These are phyloP conservation scores for Escallonia herrerae DNA, from an alignment of 129 eudicot species.

Conservation along the genomic window DNA sequence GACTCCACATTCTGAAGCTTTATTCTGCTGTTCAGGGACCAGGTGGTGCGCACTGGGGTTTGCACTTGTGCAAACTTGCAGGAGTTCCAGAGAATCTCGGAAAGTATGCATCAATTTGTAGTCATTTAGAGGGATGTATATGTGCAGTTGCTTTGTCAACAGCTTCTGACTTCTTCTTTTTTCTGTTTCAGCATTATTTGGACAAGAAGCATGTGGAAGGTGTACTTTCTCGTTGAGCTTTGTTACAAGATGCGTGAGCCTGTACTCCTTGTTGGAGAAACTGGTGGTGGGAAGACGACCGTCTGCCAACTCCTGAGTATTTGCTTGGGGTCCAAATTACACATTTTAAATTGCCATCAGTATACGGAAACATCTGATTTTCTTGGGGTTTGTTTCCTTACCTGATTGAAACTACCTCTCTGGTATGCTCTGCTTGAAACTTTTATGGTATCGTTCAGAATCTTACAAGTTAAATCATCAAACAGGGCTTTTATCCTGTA, in stretches of 20 bases:
- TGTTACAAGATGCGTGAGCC: constrained; percentile 91
- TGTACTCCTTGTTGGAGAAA: constrained; percentile 96
- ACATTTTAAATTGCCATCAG: constrained; percentile 93
- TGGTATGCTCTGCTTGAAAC: neutral
- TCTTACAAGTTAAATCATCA: neutral
- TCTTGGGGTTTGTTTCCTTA: constrained; percentile 69
- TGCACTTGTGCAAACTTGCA: constrained; percentile 12
- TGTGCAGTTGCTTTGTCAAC: neutral
- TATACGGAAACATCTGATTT: constrained; percentile 98
- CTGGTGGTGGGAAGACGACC: constrained; percentile 98
- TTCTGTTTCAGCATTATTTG: constrained; percentile 53
- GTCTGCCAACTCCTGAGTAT: constrained; percentile 82
- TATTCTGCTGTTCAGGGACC: constrained; percentile 22
- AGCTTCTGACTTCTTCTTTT: neutral
- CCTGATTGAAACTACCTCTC: neutral
- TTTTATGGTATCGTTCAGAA: neutral
- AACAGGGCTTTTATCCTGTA: constrained; percentile 89
- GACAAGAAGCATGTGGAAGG: constrained; percentile 82
- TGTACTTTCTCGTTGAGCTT: constrained; percentile 78
- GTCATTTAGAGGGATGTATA: no score
- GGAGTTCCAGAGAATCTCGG: constrained; percentile 31
- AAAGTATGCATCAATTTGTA: constrained; percentile 31
- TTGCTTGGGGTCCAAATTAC: constrained; percentile 60
- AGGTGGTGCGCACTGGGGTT: constrained; percentile 19
- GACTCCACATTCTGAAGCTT: constrained; percentile 6